phyloP scores from a whole-genome alignment of 139 green algal genomes.

The Auxenochlorella pyrenoidosa region DNA sequence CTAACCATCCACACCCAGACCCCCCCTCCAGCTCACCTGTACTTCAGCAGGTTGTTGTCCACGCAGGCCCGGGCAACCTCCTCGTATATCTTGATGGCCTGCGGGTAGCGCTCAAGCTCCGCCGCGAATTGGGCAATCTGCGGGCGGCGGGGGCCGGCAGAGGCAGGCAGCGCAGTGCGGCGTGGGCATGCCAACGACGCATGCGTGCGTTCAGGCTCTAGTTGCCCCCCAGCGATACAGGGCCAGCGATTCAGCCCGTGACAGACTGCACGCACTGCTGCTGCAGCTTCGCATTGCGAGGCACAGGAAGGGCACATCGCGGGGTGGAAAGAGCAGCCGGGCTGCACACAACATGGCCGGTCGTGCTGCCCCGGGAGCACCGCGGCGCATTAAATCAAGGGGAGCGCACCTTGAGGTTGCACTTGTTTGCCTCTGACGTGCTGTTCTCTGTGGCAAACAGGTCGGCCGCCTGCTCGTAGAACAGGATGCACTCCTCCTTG shows the following conservation, averaged over 20 bases:
- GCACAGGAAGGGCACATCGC: too few relatives aligned
- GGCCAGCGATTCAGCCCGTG: too few relatives aligned
- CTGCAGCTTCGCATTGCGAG: too few relatives aligned
- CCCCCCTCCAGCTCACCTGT: too few relatives aligned
- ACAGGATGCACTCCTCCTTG: constrained; percentile 80
- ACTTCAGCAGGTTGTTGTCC: constrained; percentile 98
- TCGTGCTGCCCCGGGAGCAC: too few relatives aligned
- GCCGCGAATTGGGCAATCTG: constrained; percentile 81
- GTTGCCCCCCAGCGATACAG: too few relatives aligned
- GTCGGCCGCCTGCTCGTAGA: constrained; percentile 86
- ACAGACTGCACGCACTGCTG: too few relatives aligned
- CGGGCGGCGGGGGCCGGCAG: not conserved
- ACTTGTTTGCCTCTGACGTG: constrained; percentile 86
- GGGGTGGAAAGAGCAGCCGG: too few relatives aligned
- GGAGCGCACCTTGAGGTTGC: constrained; percentile 70
- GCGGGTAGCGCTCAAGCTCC: constrained; percentile 71
- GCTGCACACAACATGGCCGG: too few relatives aligned
- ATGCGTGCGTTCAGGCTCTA: too few relatives aligned
- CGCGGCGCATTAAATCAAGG: not conserved
- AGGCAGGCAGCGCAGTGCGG: not conserved
- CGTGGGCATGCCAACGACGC: too few relatives aligned
- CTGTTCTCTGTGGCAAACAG: constrained; percentile 86
- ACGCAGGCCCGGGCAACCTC: constrained; percentile 69
- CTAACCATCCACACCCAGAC: too few relatives aligned
- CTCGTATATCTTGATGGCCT: constrained; percentile 82